Conservation (phyloP, 108 stramenopile genomes). For the Nitzschia sp. region DNA sequence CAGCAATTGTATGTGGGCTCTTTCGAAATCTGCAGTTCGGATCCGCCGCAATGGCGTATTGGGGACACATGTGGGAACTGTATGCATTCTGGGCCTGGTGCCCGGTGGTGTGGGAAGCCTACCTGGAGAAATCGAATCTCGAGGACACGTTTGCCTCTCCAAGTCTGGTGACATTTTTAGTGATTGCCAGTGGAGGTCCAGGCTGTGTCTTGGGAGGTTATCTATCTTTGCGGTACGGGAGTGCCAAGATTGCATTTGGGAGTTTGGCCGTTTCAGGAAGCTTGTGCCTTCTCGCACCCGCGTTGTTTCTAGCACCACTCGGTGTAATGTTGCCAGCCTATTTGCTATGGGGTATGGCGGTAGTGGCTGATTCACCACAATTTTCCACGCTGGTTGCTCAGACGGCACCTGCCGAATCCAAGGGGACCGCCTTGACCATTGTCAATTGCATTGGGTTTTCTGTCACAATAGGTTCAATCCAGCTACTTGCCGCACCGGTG, state of each 20-base stretch:
- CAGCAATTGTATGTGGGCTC: constrained; percentile 4
- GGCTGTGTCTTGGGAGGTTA: constrained; percentile 28
- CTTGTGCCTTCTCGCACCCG: constrained; percentile 21
- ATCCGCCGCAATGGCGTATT: constrained; percentile 43
- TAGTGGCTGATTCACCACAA: constrained; percentile 47
- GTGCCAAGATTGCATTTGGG: constrained; percentile 16
- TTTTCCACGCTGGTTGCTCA: constrained; percentile 35
- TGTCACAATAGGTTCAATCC: constrained; percentile 40
- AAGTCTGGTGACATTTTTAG: constrained; percentile 20
- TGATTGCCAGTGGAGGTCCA: constrained; percentile 27
- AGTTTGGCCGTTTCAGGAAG: constrained; percentile 16
- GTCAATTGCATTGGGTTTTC: constrained; percentile 39
- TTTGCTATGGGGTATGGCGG: constrained; percentile 42
- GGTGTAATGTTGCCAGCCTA: constrained; percentile 23
- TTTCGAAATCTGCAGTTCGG: constrained; percentile 11
- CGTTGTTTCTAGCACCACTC: constrained; percentile 1
- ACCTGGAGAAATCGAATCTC: constrained; percentile 10
- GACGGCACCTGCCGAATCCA: constrained; percentile 16
- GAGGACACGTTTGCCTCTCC: neutral
- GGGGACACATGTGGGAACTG: constrained; percentile 54
- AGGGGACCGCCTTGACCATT: constrained; percentile 47
- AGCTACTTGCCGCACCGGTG: constrained; percentile 31
- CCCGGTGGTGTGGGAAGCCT: constrained; percentile 23
- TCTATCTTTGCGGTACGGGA: constrained; percentile 4
- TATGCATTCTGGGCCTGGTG: constrained; percentile 51